These are phyloP conservation scores for Laburnicola sp. DNA, from an alignment of 2,329 filamentous ascomycete species.

Conservation along the genomic window DNA sequence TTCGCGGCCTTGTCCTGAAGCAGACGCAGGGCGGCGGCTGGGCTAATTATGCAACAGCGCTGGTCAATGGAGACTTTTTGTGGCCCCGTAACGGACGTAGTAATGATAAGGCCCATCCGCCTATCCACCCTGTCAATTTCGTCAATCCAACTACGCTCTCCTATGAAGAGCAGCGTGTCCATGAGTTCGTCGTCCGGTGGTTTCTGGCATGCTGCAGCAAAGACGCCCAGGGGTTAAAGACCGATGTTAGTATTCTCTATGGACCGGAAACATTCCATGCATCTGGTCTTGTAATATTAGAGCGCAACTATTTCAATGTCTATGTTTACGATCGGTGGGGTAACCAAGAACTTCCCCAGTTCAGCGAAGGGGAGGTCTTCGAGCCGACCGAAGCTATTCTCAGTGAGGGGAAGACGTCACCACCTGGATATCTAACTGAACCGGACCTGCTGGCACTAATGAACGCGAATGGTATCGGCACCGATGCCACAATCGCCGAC, in stretches of 20 bases:
- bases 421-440: slow-evolving; percentile 88
- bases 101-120: slow-evolving; percentile 96
- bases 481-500: slow-evolving; percentile 98
- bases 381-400: slow-evolving; percentile 87
- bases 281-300: slow-evolving; percentile 80
- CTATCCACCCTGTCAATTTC: slow-evolving; percentile 94
- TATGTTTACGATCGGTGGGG: slow-evolving; percentile 98
- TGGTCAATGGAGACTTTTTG: slow-evolving; percentile 75
- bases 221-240: slow-evolving; percentile 84
- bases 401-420: slow-evolving; percentile 83
- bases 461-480: slow-evolving; percentile 98
- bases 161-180: slow-evolving; percentile 72
- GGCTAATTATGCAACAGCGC: slow-evolving; percentile 76
- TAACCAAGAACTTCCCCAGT: slow-evolving; percentile 78
- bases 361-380: slow-evolving; percentile 77
- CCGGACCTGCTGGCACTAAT: slow-evolving; percentile 94
- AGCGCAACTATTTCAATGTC: slow-evolving; percentile 91
- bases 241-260: slow-evolving; percentile 81
- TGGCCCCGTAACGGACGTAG: slow-evolving; percentile 81
- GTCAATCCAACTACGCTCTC: slow-evolving; percentile 64
- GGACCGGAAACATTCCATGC: slow-evolving; percentile 81
- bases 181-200: slow-evolving; percentile 88
- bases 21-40: slow-evolving; percentile 76
- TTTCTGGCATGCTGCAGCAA: slow-evolving; percentile 96
- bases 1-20: slow-evolving; percentile 79